A percentile compares a stretch with the other conserved stretches of the same genome.
Evolutionary conservation across 371 early-diverging fungal genomes (phyloP).

Genomic region (Mucor lusitanicus): DNA sequence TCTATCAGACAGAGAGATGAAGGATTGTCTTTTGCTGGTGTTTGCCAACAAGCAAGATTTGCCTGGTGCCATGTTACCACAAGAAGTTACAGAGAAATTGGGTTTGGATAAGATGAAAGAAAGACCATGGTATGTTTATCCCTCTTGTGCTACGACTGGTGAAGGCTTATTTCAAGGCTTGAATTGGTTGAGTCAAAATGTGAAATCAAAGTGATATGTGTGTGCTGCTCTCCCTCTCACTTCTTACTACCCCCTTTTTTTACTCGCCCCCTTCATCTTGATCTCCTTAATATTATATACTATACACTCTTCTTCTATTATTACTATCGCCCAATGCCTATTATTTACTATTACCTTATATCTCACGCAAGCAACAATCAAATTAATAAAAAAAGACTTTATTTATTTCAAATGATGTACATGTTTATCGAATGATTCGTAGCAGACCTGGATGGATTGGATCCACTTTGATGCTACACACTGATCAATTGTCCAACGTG

Average conservation of each 20-base stretch:
- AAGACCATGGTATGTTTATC: constrained; percentile 83
- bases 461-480: constrained; percentile 51
- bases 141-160: constrained; percentile 85
- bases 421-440: constrained; percentile 26
- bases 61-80: constrained; percentile 75
- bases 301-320: neutral
- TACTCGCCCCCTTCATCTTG: too few relatives aligned
- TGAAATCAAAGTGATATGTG: constrained; percentile 59
- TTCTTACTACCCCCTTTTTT: neutral
- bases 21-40: constrained; percentile 76
- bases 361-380: neutral
- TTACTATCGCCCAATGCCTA: neutral
- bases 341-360: constrained; percentile 5
- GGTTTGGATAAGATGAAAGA: constrained; percentile 77
- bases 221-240: neutral
- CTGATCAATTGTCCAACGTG: constrained; percentile 48
- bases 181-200: constrained; percentile 86
- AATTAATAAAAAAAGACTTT: neutral
- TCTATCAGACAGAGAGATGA: constrained; percentile 81
- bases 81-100: constrained; percentile 79
- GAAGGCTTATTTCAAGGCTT: constrained; percentile 87
- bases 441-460: constrained; percentile 36
- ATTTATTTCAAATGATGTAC: constrained; percentile 24
- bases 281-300: constrained; percentile 1
- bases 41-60: constrained; percentile 91